Conservation (phyloP, 768 basidiomycete species). For the Psilocybe cyanescens region DNA sequence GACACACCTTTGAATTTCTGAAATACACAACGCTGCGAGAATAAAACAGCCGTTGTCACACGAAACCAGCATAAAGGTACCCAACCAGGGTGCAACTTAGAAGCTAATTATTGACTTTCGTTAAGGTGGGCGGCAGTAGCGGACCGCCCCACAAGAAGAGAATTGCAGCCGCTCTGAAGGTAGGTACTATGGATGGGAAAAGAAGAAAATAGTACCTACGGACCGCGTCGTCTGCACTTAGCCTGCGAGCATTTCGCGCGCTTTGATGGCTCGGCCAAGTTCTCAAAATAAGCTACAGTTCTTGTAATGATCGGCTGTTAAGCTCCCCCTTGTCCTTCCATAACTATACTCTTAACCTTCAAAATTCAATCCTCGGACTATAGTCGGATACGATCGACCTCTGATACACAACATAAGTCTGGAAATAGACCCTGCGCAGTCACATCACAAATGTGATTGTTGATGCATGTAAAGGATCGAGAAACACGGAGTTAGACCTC, state of each 20-base stretch:
- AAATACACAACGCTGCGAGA: background rate
- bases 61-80: slow-evolving; percentile 15
- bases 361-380: slow-evolving; percentile 26
- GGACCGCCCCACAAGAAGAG: too few relatives aligned
- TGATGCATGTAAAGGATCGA: slow-evolving; percentile 14
- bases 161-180: background rate
- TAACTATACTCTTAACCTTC: background rate
- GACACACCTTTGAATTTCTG: background rate
- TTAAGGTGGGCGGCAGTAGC: background rate
- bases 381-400: slow-evolving; percentile 24
- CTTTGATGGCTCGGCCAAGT: slow-evolving; percentile 29
- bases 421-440: slow-evolving; percentile 2
- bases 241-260: background rate
- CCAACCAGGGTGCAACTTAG: slow-evolving; percentile 11
- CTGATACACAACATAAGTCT: background rate
- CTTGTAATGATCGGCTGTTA: slow-evolving; percentile 21
- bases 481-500: slow-evolving; percentile 27
- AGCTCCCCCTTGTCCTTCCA: slow-evolving; percentile 9
- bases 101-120: slow-evolving; percentile 9
- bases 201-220: background rate
- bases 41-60: background rate
- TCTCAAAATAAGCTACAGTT: slow-evolving; percentile 35
- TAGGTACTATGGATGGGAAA: background rate
- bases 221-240: background rate
- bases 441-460: background rate